phyloP scores from a whole-genome alignment of 306 rosid species.

The Casuarina glauca region DNA sequence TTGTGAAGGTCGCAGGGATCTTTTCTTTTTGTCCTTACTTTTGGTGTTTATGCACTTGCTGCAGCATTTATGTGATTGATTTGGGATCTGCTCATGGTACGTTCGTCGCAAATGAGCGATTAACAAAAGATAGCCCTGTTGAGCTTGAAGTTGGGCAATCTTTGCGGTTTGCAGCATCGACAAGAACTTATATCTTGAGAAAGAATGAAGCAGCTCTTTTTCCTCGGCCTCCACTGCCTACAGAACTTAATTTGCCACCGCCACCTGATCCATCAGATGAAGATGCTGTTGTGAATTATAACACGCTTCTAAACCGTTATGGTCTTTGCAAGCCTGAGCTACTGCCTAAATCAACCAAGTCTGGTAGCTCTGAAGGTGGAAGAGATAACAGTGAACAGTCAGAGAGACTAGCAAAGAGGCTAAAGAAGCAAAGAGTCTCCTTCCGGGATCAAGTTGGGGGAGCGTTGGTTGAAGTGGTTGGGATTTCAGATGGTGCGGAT shows the following conservation, averaged over 20 bases:
- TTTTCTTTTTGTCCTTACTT: slow-evolving; percentile 20
- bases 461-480: slow-evolving; percentile 85
- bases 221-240: slow-evolving; percentile 62
- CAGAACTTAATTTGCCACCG: slow-evolving; percentile 73
- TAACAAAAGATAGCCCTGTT: slow-evolving; percentile 85
- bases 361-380: slow-evolving; percentile 37
- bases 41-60: slow-evolving; percentile 17
- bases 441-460: slow-evolving; percentile 97
- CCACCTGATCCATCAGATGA: slow-evolving; percentile 90
- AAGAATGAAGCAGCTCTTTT: slow-evolving; percentile 89
- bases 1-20: slow-evolving; percentile 7
- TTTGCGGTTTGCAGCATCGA: slow-evolving; percentile 94
- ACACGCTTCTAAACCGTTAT: slow-evolving; percentile 76
- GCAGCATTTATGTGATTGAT: slow-evolving; percentile 92
- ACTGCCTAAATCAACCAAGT: slow-evolving; percentile 43
- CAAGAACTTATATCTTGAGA: slow-evolving; percentile 71
- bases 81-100: slow-evolving; percentile 99
- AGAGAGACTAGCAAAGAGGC: slow-evolving; percentile 76
- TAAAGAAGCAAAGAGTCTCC: slow-evolving; percentile 71
- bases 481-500: slow-evolving; percentile 88
- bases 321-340: slow-evolving; percentile 63
- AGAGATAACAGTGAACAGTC: slow-evolving; percentile 35
- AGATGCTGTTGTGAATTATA: slow-evolving; percentile 86
- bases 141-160: slow-evolving; percentile 97
- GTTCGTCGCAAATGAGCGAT: slow-evolving; percentile 96